Evolutionary conservation across 2,329 filamentous ascomycete species (phyloP), one percentile per base, ranked within the genome.

Genomic region (Penicillium sp.): DNA sequence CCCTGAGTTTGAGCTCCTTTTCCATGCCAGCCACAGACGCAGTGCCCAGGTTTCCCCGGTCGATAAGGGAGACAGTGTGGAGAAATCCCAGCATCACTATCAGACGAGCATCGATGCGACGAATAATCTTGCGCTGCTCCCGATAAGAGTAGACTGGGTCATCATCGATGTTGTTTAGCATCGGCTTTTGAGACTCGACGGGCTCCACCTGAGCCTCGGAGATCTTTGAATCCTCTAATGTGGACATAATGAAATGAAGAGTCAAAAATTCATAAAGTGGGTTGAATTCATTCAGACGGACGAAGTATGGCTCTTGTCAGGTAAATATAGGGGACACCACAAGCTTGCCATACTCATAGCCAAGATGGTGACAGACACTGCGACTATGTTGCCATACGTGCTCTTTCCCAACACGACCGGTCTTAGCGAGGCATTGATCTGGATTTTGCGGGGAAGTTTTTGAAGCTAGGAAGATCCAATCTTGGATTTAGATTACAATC

Each of bases 21-120:
- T 56, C 49, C 67, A 69, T 68, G 2, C 65, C 67, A 6, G 67
- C 62, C 5, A 69, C 51, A 1, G 59, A 52, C 33, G 67, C 65
- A 6, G 61, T 57, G 0, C 64, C 62, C 5, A 68, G 19, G 22
- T 69, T 69, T 2, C 59, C 58, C 6, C 67, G 62, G 26, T 69
- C 67, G 14, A 69, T 65, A 14, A 69, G 42, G 8, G 57, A 61
- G 8, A 69, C 62, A 4, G 56, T 60, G n/a, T 65, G 58, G 19
- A 66, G 56, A 22, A 66, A 55, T 30, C 67, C 67, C 3, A 66
- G 45, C 58, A 65, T 65, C 6, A 63, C n/a, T 11, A 69, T 60
- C 19, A 69, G 52, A 1, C 65, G 64, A n/a, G 49, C n/a, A 33
- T 69, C 67, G 3, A 69, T 62, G 0, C 54, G 56, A 40, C 51